Evolutionary conservation across 164 flowering plant species (phyloP).

Genomic region (Paratinospora sagittata): DNA sequence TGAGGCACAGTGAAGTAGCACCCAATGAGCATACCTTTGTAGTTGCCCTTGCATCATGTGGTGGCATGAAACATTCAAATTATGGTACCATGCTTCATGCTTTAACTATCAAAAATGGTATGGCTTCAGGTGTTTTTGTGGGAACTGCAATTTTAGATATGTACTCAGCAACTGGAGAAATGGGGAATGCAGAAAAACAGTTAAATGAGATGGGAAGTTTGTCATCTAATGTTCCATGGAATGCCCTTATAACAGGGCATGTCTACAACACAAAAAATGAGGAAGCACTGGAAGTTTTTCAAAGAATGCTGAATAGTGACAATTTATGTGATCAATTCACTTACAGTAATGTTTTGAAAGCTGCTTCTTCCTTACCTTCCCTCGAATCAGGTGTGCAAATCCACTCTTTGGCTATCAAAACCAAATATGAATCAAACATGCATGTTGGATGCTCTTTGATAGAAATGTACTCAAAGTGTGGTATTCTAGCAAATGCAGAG

Average conservation of each 20-base stretch:
- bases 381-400: conserved; percentile 21
- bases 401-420: conserved; percentile 19
- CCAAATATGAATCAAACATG: conserved; percentile 1
- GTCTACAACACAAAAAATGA: conserved; percentile 12
- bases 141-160: conserved; percentile 27
- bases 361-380: conserved; percentile 21
- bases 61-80: conserved; percentile 6
- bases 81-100: conserved; percentile 23
- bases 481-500: conserved; percentile 19
- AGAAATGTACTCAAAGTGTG: conserved; percentile 25
- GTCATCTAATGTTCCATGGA: conserved; percentile 25
- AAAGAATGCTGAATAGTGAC: conserved; percentile 12
- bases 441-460: conserved; percentile 23
- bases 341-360: conserved; percentile 19
- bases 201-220: conserved; percentile 13
- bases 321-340: conserved; percentile 20
- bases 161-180: conserved; percentile 18
- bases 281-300: conserved; percentile 24
- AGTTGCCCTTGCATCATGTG: conserved; percentile 16
- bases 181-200: conserved; percentile 17
- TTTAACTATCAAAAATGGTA: conserved; percentile 16
- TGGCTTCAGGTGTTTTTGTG: conserved; percentile 15
- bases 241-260: conserved; percentile 24
- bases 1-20: conserved; percentile 15
- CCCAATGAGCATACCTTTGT: conserved; percentile 23